A percentile compares a stretch with the other conserved stretches of the same genome.
These are phyloP conservation scores for Colletotrichum eremochloae DNA, from an alignment of 2,329 filamentous ascomycete species.

Conservation along the genomic window DNA sequence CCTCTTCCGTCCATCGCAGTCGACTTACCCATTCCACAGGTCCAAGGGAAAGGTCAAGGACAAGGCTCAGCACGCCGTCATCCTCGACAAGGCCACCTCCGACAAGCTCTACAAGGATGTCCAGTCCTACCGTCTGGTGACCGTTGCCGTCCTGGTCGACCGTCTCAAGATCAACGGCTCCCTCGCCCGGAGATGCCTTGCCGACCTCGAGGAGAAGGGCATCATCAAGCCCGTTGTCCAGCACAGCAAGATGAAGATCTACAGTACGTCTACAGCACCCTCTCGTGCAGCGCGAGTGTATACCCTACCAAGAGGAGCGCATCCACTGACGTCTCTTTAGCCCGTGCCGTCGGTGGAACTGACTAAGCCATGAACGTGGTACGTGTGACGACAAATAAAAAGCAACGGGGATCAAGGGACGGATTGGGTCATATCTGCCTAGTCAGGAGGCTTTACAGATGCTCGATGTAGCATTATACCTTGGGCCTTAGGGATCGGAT, in stretches of 20 bases:
- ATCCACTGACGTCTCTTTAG: conserved; percentile 56
- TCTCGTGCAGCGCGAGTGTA: background rate
- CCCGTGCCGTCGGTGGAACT: conserved; percentile 71
- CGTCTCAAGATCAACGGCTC: conserved; percentile 99
- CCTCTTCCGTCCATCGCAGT: conserved; percentile 6
- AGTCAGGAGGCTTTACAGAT: conserved; percentile 43
- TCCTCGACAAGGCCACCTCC: conserved; percentile 97
- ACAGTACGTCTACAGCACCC: conserved; percentile 71
- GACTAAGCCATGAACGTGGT: conserved; percentile 51
- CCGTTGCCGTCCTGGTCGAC: conserved; percentile 98
- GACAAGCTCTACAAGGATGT: conserved; percentile 99
- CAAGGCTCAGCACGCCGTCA: conserved; percentile 99
- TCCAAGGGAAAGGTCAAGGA: conserved; percentile 89
- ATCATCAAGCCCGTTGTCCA: conserved; percentile 97
- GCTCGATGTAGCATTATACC: conserved; percentile 43
- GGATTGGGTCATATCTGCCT: conserved; percentile 43
- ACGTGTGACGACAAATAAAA: conserved; percentile 41
- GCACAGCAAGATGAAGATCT: conserved; percentile 98
- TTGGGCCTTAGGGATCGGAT: conserved; percentile 43
- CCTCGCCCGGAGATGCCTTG: conserved; percentile 88
- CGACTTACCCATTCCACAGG: conserved; percentile 41
- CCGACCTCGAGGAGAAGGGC: conserved; percentile 97
- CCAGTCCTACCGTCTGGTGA: conserved; percentile 99
- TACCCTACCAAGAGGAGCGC: background rate
- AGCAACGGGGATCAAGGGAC: conserved; percentile 35